phyloP scores from a whole-genome alignment of 2,329 filamentous ascomycete species.

The Cercospora sp. region DNA sequence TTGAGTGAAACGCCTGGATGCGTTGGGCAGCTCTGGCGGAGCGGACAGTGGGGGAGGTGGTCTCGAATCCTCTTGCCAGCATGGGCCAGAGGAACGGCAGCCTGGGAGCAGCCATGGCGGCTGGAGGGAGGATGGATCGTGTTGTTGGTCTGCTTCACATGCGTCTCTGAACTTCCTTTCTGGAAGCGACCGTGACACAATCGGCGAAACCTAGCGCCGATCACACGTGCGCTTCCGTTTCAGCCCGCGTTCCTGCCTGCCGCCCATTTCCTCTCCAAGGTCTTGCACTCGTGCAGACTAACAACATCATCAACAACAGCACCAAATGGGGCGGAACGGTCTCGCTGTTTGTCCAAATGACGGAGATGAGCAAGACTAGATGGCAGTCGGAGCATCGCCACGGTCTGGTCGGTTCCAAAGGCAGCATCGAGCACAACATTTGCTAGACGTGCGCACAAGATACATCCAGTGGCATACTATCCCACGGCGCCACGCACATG shows the following conservation, averaged over 20 bases:
- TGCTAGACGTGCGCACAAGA: background rate
- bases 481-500: background rate
- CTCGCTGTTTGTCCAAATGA: background rate
- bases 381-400: background rate
- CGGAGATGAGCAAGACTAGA: background rate
- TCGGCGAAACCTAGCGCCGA: conserved; percentile 6
- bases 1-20: conserved; percentile 38
- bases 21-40: conserved; percentile 30
- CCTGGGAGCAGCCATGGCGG: conserved; percentile 46
- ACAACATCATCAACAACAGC: background rate
- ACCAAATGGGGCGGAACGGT: background rate
- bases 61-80: conserved; percentile 42
- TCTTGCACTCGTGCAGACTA: background rate
- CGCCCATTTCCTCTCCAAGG: background rate
- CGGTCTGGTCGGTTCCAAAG: background rate
- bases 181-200: background rate
- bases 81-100: conserved; percentile 51
- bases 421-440: background rate
- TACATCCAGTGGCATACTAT: background rate
- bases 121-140: background rate
- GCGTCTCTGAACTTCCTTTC: background rate
- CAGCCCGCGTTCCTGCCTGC: background rate
- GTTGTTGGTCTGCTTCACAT: conserved; percentile 3
- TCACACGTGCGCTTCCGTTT: conserved; percentile 1
- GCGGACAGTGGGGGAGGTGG: conserved; percentile 27